phyloP scores from a whole-genome alignment of 108 stramenopile species.

The Conticribra weissflogii region DNA sequence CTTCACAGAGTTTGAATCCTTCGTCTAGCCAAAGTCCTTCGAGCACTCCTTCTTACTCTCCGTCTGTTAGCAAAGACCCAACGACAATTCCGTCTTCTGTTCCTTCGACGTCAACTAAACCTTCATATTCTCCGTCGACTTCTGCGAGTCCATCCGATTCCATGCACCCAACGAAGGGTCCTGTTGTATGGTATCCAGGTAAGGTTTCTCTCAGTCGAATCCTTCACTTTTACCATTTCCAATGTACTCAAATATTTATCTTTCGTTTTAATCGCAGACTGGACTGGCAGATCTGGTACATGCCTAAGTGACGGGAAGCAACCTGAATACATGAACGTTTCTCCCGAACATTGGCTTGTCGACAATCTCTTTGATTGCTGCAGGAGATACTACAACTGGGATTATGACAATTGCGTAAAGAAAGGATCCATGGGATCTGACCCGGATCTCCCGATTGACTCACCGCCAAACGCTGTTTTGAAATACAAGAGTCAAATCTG shows the following conservation, averaged over 20 bases:
- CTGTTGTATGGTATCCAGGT: no score
- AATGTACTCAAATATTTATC: background rate
- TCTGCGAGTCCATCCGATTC: no score
- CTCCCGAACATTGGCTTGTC: background rate
- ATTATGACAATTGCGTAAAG: background rate
- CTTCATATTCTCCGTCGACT: no score
- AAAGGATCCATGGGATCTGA: background rate
- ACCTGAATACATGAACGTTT: background rate
- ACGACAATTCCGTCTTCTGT: no score
- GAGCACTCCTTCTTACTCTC: no score
- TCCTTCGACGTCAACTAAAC: no score
- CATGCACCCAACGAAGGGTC: no score
- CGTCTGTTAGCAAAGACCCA: no score
- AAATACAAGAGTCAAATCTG: background rate
- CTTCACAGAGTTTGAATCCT: no score
- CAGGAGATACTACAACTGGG: conserved; percentile 8
- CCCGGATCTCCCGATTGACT: background rate
- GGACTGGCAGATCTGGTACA: background rate
- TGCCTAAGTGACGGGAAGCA: conserved; percentile 8
- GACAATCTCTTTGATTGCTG: background rate
- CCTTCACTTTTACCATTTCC: background rate
- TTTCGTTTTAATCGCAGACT: background rate
- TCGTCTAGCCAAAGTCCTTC: no score
- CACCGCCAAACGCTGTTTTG: background rate
- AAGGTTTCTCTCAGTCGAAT: background rate